Base-by-base conservation (phyloP, 148 eudicot species). In the Spergularia bocconei region DNA sequence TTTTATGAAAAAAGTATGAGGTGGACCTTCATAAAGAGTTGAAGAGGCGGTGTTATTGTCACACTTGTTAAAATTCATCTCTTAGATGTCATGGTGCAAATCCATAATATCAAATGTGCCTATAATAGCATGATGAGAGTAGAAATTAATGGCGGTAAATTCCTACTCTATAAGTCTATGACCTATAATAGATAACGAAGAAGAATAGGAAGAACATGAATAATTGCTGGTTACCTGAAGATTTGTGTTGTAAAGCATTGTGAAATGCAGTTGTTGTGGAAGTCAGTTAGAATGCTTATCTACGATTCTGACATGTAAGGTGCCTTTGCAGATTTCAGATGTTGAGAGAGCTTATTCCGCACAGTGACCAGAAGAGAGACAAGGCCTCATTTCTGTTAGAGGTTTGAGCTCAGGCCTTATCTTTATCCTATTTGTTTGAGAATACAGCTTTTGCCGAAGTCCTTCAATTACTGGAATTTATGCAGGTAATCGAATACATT, bases 341-440 rank as follows among this genome's bases (percentile, higher is more conserved):
- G 86, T 80, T 94, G 88, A 90, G 98, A 82, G 95, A 89, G 74
- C 82, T 92, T 75, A 90, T 92, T 63, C 94, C 94, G 75, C 82
- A 90, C 75, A 82, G 92, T 80, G 98, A 94, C 79, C 97, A 90
- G 63, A 94, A 94, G 84, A 90, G 97, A 81, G 98, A 94, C 73
- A 91, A 94, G 85, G 98, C 98, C 75, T 94, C 97, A 19, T 94
- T 94, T 79, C 81, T 94, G 73, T 79, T 91, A 59, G 97, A 94
- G 95, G 97, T 90, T 82, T 19, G 12, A 67, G 20, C 53, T 61
- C 44, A 58, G 23, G 51, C 73, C 65, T 62, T 23, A 38, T 59
- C 57, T 75, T 53, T 23, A 23, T 3, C 25, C 20, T 15, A 69
- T 1, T 44, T 69, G 21, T 53, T 23, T 29, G 38, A 53, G n/a